phyloP scores from a whole-genome alignment of 139 green algal species.

The Dunaliella sp. region DNA sequence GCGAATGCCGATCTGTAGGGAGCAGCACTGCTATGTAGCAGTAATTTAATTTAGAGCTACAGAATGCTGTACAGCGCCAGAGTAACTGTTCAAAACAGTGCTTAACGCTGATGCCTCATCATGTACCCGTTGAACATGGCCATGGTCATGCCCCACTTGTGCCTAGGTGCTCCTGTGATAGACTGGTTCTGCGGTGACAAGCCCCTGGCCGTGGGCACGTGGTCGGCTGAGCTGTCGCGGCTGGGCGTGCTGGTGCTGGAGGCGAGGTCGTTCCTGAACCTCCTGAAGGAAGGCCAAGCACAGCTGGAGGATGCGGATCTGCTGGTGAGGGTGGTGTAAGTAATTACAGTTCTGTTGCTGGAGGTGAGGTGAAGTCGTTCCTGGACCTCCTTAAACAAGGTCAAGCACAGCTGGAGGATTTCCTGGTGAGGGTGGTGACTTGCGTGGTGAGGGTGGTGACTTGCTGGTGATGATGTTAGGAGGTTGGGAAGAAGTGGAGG shows the following conservation, averaged over 20 bases:
- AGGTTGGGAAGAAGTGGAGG: too few species aligned
- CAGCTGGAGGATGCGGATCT: constrained; percentile 1
- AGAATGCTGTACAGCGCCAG: neutral
- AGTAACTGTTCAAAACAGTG: neutral
- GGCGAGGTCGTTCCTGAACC: constrained; percentile 7
- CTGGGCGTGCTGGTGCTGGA: constrained; percentile 18
- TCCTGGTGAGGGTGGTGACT: constrained; percentile 21
- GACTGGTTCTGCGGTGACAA: constrained; percentile 18
- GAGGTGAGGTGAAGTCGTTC: constrained; percentile 14
- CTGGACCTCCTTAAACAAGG: constrained; percentile 8
- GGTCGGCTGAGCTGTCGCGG: constrained; percentile 7
- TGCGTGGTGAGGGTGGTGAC: too few species aligned
- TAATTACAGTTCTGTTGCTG: too few species aligned
- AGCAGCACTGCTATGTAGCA: too few species aligned
- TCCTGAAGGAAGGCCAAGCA: constrained; percentile 4
- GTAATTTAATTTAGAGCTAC: neutral
- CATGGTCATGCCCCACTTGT: too few species aligned
- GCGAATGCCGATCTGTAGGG: too few species aligned
- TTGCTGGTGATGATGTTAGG: too few species aligned
- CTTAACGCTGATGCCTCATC: neutral
- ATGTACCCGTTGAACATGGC: too few species aligned
- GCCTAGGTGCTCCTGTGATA: neutral
- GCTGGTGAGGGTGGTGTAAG: constrained; percentile 16
- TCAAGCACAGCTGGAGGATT: neutral
- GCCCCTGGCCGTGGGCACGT: neutral